Percentiles rank a stretch among this genome's conserved stretches.
These are phyloP conservation scores for Thermochaetoides dissita DNA, from an alignment of 2,329 filamentous ascomycete genomes.

Conservation along the genomic window DNA sequence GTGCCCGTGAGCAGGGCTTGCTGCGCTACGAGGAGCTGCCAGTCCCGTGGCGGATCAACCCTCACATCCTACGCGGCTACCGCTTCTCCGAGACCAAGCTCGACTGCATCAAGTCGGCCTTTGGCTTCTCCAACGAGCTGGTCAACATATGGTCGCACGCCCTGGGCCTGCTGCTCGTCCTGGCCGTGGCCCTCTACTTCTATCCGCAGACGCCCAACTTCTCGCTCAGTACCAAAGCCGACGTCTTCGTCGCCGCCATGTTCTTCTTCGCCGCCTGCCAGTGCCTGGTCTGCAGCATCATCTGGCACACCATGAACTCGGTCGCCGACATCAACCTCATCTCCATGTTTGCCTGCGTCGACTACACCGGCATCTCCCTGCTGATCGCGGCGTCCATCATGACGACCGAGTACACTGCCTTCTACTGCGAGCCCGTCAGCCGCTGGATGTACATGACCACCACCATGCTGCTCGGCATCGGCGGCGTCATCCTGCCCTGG, in stretches of 20 bases:
- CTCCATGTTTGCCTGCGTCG: slow-evolving; percentile 91
- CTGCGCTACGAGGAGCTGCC: slow-evolving; percentile 85
- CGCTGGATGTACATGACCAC: slow-evolving; percentile 74
- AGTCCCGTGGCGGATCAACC: slow-evolving; percentile 85
- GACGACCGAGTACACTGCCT: slow-evolving; percentile 96
- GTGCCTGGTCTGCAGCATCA: slow-evolving; percentile 83
- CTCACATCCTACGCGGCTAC: slow-evolving; percentile 82
- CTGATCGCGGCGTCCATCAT: slow-evolving; percentile 93
- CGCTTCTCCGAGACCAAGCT: slow-evolving; percentile 86
- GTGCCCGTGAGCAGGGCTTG: slow-evolving; percentile 66
- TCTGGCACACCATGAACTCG: slow-evolving; percentile 99
- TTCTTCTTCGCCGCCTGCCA: slow-evolving; percentile 96
- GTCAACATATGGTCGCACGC: slow-evolving; percentile 98
- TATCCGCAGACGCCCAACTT: slow-evolving; percentile 86
- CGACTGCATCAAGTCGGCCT: slow-evolving; percentile 73
- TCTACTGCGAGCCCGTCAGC: slow-evolving; percentile 88
- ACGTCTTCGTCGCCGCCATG: slow-evolving; percentile 78
- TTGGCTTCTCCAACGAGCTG: slow-evolving; percentile 77
- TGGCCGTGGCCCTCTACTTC: slow-evolving; percentile 86
- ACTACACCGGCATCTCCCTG: slow-evolving; percentile 94
- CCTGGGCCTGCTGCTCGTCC: slow-evolving; percentile 74
- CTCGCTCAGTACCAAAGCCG: slow-evolving; percentile 68
- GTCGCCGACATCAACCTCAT: slow-evolving; percentile 81
- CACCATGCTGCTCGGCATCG: slow-evolving; percentile 68
- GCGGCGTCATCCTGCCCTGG: slow-evolving; percentile 87